Percentiles rank a stretch among this genome's conserved stretches.
Evolutionary conservation across 306 rosid species (phyloP).

Genomic region (Rosa multiflora): DNA sequence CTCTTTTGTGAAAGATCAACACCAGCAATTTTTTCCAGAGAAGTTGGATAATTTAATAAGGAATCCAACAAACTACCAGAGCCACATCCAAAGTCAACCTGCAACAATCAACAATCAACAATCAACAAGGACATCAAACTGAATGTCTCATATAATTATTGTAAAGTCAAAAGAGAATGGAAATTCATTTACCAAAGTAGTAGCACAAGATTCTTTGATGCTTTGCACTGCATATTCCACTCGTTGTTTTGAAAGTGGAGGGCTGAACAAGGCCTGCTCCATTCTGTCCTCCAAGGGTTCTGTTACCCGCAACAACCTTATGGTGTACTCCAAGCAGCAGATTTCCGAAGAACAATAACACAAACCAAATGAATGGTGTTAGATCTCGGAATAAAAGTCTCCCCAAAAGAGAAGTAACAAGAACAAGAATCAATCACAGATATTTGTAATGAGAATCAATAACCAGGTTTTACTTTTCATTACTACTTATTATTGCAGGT

Average conservation of each 20-base stretch:
- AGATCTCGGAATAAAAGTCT: constrained; percentile 7
- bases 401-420: neutral
- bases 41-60: constrained; percentile 60
- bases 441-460: constrained; percentile 1
- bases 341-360: constrained; percentile 39
- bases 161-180: constrained; percentile 22
- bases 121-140: constrained; percentile 31
- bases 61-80: constrained; percentile 98
- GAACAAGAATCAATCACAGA: neutral
- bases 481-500: neutral
- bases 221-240: constrained; percentile 86
- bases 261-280: constrained; percentile 97
- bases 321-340: constrained; percentile 60
- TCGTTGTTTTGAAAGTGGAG: constrained; percentile 94
- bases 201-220: constrained; percentile 66
- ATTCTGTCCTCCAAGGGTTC: constrained; percentile 94
- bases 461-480: neutral
- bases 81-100: constrained; percentile 99
- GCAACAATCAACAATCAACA: constrained; percentile 25
- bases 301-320: constrained; percentile 57
- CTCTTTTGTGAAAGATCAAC: constrained; percentile 87
- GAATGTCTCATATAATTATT: constrained; percentile 13
- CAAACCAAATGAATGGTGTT: neutral
- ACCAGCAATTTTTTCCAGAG: constrained; percentile 81
- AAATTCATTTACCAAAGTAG: constrained; percentile 58